Conservation (phyloP, 495 filamentous ascomycete species). For the Cladorrhinum samala region DNA sequence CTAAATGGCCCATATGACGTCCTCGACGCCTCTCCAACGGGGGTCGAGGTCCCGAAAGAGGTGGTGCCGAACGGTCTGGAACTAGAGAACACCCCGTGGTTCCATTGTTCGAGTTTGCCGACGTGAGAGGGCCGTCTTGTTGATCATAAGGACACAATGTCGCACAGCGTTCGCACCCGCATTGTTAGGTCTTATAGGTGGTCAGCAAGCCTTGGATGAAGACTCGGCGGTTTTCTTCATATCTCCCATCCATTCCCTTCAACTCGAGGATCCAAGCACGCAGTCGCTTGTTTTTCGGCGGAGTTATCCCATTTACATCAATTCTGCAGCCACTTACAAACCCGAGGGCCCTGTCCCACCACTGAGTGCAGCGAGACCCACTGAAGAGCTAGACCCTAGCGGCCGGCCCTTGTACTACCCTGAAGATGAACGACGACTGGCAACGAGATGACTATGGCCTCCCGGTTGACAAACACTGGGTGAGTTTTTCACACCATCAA, state of each 20-base stretch:
- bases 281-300: neutral
- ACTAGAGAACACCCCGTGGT: neutral
- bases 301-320: neutral
- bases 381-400: neutral
- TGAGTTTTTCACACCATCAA: conserved; percentile 8
- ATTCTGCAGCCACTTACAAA: neutral
- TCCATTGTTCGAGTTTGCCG: neutral
- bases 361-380: neutral
- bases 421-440: conserved; percentile 6
- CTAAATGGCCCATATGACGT: neutral
- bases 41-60: neutral
- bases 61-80: neutral
- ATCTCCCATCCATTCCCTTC: too few species aligned
- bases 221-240: neutral
- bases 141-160: neutral
- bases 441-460: conserved; percentile 11
- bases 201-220: neutral
- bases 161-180: neutral
- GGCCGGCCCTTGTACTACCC: conserved; percentile 5
- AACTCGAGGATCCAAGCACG: too few species aligned
- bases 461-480: conserved; percentile 23
- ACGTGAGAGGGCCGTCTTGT: neutral
- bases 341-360: neutral
- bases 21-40: neutral
- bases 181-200: neutral